Conservation (phyloP, 2,329 filamentous ascomycete genomes). For the Ascocoryne sarcoides region DNA sequence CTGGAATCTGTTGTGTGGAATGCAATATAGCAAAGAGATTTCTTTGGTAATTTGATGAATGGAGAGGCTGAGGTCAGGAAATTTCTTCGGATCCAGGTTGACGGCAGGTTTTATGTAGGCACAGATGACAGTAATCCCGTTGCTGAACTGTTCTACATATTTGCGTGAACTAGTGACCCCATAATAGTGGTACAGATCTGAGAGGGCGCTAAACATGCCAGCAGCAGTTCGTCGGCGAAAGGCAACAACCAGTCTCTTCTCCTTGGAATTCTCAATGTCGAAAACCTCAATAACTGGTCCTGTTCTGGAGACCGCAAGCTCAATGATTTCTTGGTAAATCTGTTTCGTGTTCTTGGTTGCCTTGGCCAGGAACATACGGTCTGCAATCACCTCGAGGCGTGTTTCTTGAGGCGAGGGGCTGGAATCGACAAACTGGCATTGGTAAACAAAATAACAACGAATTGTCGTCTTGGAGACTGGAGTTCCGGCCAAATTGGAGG, state of each 20-base stretch:
- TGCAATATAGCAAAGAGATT: conserved; percentile 91
- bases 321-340: conserved; percentile 91
- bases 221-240: conserved; percentile 89
- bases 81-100: conserved; percentile 45
- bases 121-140: conserved; percentile 95
- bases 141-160: conserved; percentile 98
- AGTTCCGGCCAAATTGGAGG: conserved; percentile 63
- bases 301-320: conserved; percentile 71
- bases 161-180: conserved; percentile 92
- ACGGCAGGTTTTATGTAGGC: conserved; percentile 76
- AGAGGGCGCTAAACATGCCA: conserved; percentile 90
- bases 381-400: conserved; percentile 81
- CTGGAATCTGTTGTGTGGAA: conserved; percentile 96
- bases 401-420: conserved; percentile 72
- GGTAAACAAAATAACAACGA: conserved; percentile 98
- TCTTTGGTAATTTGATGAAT: conserved; percentile 99
- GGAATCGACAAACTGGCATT: conserved; percentile 78
- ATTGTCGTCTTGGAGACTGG: conserved; percentile 66
- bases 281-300: conserved; percentile 98
- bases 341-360: conserved; percentile 91
- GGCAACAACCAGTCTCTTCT: conserved; percentile 90
- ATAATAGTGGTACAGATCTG: conserved; percentile 97
- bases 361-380: conserved; percentile 91
- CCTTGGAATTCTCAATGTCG: conserved; percentile 81
- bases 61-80: conserved; percentile 81